phyloP scores from a whole-genome alignment of 108 stramenopile species.

The Discostella stelligeroides region DNA sequence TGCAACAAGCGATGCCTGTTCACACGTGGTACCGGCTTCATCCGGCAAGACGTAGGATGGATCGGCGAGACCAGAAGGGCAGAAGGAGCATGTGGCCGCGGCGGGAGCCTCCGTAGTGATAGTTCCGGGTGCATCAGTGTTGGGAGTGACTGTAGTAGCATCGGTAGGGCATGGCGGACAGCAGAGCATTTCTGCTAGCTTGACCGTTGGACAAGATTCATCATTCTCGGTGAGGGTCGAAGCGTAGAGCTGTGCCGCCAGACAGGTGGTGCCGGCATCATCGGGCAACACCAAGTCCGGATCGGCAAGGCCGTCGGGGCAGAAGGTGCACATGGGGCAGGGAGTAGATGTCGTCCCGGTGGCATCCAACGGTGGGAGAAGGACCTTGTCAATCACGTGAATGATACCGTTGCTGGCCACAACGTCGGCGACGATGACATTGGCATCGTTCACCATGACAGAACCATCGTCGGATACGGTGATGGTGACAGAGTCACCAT shows the following conservation, averaged over 20 bases:
- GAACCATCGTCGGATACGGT: constrained; percentile 14
- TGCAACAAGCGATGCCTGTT: no score
- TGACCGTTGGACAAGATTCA: background rate
- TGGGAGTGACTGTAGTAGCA: no score
- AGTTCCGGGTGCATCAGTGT: no score
- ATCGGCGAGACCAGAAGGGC: no score
- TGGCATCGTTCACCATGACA: constrained; percentile 47
- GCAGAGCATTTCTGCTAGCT: background rate
- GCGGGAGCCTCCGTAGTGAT: no score
- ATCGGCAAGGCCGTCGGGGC: background rate
- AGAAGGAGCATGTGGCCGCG: no score
- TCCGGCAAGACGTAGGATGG: no score
- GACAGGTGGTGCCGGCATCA: background rate
- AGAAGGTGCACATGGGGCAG: constrained; percentile 1
- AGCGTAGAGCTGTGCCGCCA: background rate
- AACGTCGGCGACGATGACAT: constrained; percentile 43
- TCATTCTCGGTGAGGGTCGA: background rate
- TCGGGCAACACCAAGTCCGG: background rate
- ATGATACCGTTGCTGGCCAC: constrained; percentile 56
- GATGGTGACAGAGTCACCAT: constrained; percentile 6
- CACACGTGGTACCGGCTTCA: no score
- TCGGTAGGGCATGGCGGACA: background rate
- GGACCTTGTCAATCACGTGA: constrained; percentile 58
- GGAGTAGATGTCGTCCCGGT: background rate
- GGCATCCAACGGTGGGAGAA: constrained; percentile 51